A percentile compares a stretch with the other conserved stretches of the same genome.
These are phyloP conservation scores for Pistacia integerrima DNA, from an alignment of 345 rosid genomes.

Conservation along the genomic window DNA sequence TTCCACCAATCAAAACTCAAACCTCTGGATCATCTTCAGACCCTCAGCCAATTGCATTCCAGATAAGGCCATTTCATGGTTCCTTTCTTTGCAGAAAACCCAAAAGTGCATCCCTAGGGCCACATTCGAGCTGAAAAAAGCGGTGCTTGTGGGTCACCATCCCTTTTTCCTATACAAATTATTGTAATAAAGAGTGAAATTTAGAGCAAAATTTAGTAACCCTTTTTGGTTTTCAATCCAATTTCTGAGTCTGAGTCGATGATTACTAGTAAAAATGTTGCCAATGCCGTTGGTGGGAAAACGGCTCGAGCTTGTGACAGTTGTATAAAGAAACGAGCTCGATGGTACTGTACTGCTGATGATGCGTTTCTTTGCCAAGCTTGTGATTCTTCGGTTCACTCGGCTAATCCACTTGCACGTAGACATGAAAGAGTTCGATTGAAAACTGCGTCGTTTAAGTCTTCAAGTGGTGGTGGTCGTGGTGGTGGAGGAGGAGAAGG, in stretches of 20 bases:
- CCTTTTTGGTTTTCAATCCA: not conserved
- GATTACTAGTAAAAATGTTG: conserved; percentile 52
- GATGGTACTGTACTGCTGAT: conserved; percentile 96
- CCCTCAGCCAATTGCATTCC: conserved; percentile 50
- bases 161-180: conserved; percentile 7
- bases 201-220: no score
- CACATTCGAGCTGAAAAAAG: conserved; percentile 23
- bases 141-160: conserved; percentile 25
- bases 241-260: conserved; percentile 14
- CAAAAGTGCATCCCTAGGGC: conserved; percentile 36
- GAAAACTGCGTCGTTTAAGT: conserved; percentile 55
- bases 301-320: conserved; percentile 88
- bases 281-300: conserved; percentile 73
- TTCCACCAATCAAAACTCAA: conserved; percentile 50
- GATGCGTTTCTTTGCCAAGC: conserved; percentile 95
- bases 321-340: conserved; percentile 73
- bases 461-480: conserved; percentile 5
- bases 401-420: conserved; percentile 84
- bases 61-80: conserved; percentile 69
- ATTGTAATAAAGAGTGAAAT: not conserved
- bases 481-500: no score
- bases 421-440: conserved; percentile 83
- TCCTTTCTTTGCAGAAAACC: not conserved
- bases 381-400: conserved; percentile 83
- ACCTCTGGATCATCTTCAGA: conserved; percentile 47